Evolutionary conservation across 23 red algal species (phyloP).

Genomic region (Agarophyton chilense): DNA sequence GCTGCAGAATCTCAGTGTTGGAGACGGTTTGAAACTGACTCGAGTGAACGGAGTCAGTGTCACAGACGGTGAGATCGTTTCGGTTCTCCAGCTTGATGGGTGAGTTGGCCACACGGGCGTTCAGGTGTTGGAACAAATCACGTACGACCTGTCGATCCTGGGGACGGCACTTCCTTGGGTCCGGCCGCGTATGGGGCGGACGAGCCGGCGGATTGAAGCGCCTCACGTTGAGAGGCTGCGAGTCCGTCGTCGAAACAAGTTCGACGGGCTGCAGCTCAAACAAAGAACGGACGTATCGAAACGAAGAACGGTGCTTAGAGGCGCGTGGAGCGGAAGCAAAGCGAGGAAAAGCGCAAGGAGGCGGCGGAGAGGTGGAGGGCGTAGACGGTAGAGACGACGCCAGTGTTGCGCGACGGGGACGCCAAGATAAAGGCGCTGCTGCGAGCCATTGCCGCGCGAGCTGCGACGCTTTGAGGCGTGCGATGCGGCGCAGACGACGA

Average conservation of each 20-base stretch:
- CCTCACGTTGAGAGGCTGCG: background rate
- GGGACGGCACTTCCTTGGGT: constrained; percentile 53
- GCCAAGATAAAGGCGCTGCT: background rate
- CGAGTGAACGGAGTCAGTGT: constrained; percentile 16
- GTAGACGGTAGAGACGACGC: background rate
- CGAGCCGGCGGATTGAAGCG: background rate
- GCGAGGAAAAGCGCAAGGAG: background rate
- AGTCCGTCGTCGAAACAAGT: background rate
- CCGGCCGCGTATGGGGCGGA: constrained; percentile 37
- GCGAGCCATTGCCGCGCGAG: background rate
- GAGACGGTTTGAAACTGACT: constrained; percentile 26
- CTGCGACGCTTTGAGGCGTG: background rate
- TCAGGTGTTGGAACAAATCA: constrained; percentile 24
- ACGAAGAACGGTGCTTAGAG: background rate
- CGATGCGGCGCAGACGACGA: background rate
- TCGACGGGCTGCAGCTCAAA: constrained; percentile 16
- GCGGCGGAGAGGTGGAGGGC: background rate
- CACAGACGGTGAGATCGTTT: constrained; percentile 8
- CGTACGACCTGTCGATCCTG: constrained; percentile 48
- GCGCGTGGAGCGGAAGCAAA: background rate
- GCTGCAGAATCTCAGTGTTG: constrained; percentile 17
- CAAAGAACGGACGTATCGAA: background rate
- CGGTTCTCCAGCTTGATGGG: constrained; percentile 16
- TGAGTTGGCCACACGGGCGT: background rate
- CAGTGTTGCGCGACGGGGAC: background rate